Evolutionary conservation across 306 rosid genomes (phyloP).

Genomic region (Trichosanthes truncata): DNA sequence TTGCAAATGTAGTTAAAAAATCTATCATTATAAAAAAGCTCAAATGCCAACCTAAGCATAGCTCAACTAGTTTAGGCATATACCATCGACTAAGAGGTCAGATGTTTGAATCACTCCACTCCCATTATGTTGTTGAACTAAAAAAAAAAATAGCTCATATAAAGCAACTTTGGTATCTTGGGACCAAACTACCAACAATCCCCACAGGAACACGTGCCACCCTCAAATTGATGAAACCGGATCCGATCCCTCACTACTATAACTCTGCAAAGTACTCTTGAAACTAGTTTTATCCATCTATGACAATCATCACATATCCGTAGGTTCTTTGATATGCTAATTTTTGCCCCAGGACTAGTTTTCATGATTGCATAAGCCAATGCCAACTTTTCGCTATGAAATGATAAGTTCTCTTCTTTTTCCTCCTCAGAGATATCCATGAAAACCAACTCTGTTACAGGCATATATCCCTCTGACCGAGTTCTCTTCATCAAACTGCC

Average conservation of each 20-base stretch:
- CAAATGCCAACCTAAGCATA: too few relatives aligned
- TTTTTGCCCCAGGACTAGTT: conserved; percentile 53
- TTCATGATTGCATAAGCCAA: conserved; percentile 54
- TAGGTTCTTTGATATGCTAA: conserved; percentile 49
- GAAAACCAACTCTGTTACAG: conserved; percentile 55
- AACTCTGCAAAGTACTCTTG: conserved; percentile 33
- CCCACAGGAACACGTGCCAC: conserved; percentile 56
- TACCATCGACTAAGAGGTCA: too few relatives aligned
- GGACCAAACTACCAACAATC: conserved; percentile 46
- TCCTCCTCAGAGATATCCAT: conserved; percentile 83
- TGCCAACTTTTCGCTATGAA: conserved; percentile 58
- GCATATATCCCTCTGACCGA: conserved; percentile 40
- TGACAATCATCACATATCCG: conserved; percentile 37
- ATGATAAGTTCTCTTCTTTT: conserved; percentile 48
- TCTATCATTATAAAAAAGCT: not conserved
- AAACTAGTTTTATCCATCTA: conserved; percentile 43
- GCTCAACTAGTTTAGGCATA: too few relatives aligned
- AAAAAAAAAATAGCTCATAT: too few relatives aligned
- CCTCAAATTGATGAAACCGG: conserved; percentile 65
- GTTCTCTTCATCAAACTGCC: conserved; percentile 43
- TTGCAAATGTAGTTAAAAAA: not conserved
- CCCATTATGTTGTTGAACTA: too few relatives aligned
- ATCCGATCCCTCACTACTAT: conserved; percentile 63
- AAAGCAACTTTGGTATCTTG: not conserved
- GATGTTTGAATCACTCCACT: too few relatives aligned